Conservation (phyloP, 352 stramenopile genomes). For the Halophytophthora polymorphica region DNA sequence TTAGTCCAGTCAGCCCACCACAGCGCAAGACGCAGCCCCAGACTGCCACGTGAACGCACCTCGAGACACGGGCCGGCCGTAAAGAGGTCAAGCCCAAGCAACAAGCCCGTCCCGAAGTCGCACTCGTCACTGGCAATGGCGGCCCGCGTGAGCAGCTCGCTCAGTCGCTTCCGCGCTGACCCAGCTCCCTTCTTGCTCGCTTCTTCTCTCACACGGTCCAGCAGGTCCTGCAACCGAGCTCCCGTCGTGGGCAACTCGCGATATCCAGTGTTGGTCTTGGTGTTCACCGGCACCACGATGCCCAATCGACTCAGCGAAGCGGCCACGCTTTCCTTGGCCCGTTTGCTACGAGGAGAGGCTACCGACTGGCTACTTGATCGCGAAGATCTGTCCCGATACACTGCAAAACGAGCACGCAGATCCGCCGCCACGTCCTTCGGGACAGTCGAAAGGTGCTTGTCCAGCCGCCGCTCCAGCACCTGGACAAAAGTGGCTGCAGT, state of each 20-base stretch:
- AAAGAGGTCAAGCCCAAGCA: constrained; percentile 64
- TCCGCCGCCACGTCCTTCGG: constrained; percentile 4
- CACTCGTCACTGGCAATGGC: constrained; percentile 72
- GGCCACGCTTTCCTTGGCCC: constrained; percentile 28
- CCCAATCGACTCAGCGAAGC: constrained; percentile 39
- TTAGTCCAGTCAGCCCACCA: neutral
- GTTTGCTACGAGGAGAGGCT: constrained; percentile 21
- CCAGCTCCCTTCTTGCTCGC: constrained; percentile 11
- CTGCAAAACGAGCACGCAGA: constrained; percentile 15
- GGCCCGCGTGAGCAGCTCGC: constrained; percentile 54
- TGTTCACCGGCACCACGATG: constrained; percentile 50
- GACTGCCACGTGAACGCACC: constrained; percentile 18
- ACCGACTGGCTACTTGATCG: constrained; percentile 7
- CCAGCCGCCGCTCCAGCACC: constrained; percentile 24
- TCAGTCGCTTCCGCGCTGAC: constrained; percentile 30
- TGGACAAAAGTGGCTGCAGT: constrained; percentile 37
- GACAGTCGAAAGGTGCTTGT: constrained; percentile 12
- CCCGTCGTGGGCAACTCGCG: constrained; percentile 46
- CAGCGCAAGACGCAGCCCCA: neutral
- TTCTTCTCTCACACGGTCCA: constrained; percentile 22
- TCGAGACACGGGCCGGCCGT: constrained; percentile 35
- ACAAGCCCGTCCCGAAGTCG: constrained; percentile 61
- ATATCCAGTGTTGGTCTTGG: constrained; percentile 49
- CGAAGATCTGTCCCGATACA: constrained; percentile 7
- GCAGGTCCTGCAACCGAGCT: constrained; percentile 27